Evolutionary conservation across 1,284 basidiomycete species (phyloP), one percentile per base, ranked within the genome.

Genomic region (Malassezia psittaci): DNA sequence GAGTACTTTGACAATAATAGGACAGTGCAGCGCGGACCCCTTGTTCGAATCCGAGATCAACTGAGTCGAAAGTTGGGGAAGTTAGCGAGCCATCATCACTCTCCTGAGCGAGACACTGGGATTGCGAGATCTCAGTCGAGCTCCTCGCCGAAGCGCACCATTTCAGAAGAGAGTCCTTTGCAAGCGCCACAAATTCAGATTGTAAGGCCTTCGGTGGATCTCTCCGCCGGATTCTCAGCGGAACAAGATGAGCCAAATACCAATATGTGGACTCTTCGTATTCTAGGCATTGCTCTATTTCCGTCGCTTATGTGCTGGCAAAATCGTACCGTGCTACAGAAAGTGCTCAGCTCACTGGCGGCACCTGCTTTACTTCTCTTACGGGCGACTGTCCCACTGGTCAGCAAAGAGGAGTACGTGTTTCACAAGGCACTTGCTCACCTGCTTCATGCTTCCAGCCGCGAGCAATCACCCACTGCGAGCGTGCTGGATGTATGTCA

Each of bases 281-380:
- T 50, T 9, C 13, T 45, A 10, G 13, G 21, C 37, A 34, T 56
- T 16, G 63, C 83, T 1, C 79, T 96, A 12, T 94, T 94, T 76
- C 91, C 93, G 0, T 88, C 90, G 0, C 76, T 98, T 5, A 83
- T 86, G 58, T 79, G 83, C 54, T 86, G 94, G 74, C 66, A 78
- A 29, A 78, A 80, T 44, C 91, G 93, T 75, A 84, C 85, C 10
- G 66, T 83, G 51, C 63, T 86, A 7, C 86, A 86, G 4, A 83
- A 83, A 75, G 76, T 87, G 16, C 84, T 87, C 0, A 83, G 85
- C 0, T 65, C 94, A 13, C 81, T 91, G 52, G 89, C 89, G 7
- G 83, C 84, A 0, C 93, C 93, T 0, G 88, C 90, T 0, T 83
- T 96, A 6, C 78, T 94, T 72, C 78, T 81, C 11, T 79, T 98